These are phyloP conservation scores for Phialophora macrospora DNA, from an alignment of 2,329 filamentous ascomycete species.

Conservation along the genomic window DNA sequence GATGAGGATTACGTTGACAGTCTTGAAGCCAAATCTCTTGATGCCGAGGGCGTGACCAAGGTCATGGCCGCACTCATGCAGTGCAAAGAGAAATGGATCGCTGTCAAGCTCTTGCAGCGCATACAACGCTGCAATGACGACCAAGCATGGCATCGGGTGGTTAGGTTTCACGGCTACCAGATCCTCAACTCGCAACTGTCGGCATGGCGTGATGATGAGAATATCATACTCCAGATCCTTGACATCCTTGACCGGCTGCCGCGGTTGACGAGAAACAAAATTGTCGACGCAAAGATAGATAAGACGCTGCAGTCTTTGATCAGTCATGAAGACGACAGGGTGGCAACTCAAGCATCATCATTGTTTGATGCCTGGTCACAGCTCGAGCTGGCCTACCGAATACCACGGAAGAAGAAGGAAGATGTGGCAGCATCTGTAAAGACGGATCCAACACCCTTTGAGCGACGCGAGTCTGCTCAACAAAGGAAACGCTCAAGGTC, in stretches of 20 bases:
- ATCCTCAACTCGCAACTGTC: slow-evolving; percentile 86
- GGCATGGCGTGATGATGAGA: slow-evolving; percentile 85
- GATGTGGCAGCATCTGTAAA: slow-evolving; percentile 59
- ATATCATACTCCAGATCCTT: slow-evolving; percentile 85
- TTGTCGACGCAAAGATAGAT: slow-evolving; percentile 94
- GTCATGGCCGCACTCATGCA: slow-evolving; percentile 97
- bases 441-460: slow-evolving; percentile 68
- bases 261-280: slow-evolving; percentile 93
- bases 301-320: slow-evolving; percentile 72
- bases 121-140: slow-evolving; percentile 88
- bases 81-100: slow-evolving; percentile 99
- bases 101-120: slow-evolving; percentile 87
- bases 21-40: slow-evolving; percentile 76
- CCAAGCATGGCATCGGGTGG: slow-evolving; percentile 81
- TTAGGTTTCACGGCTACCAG: slow-evolving; percentile 96
- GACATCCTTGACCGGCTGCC: slow-evolving; percentile 88
- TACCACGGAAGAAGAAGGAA: slow-evolving; percentile 85
- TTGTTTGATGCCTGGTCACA: slow-evolving; percentile 86
- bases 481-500: slow-evolving; percentile 55
- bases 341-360: slow-evolving; percentile 71
- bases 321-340: slow-evolving; percentile 71
- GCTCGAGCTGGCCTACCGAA: slow-evolving; percentile 87
- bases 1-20: slow-evolving; percentile 96
- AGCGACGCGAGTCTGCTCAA: slow-evolving; percentile 60
- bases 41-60: slow-evolving; percentile 84